Evolutionary conservation across 805 yeast species (phyloP).

Genomic region (Saturnispora serradocipensis): DNA sequence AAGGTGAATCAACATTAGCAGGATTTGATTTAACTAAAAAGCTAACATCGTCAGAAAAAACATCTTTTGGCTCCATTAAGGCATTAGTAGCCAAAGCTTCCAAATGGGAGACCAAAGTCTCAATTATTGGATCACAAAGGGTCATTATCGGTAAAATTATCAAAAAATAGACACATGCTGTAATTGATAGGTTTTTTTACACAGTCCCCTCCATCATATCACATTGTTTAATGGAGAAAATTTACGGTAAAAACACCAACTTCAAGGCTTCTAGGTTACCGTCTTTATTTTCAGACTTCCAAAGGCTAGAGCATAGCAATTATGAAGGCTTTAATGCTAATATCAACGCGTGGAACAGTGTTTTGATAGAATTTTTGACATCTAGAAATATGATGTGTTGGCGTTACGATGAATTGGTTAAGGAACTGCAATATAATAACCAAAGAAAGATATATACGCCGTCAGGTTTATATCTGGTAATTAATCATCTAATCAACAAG

Average conservation of each 20-base stretch:
- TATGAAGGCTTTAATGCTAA: conserved; percentile 44
- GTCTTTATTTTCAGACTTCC: conserved; percentile 42
- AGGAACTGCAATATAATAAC: conserved; percentile 10
- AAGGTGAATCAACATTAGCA: neutral
- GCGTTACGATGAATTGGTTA: conserved; percentile 14
- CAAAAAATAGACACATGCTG: neutral
- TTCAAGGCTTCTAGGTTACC: conserved; percentile 27
- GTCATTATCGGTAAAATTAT: neutral
- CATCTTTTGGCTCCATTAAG: conserved; percentile 9
- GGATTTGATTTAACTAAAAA: neutral
- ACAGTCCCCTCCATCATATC: neutral
- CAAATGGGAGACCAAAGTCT: conserved; percentile 14
- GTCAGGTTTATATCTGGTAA: conserved; percentile 19
- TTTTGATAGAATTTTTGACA: conserved; percentile 24
- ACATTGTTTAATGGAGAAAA: neutral
- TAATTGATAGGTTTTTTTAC: neutral
- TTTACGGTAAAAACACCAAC: conserved; percentile 3
- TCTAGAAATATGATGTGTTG: conserved; percentile 21
- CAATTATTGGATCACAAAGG: conserved; percentile 15
- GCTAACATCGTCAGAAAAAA: conserved; percentile 12
- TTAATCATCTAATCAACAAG: conserved; percentile 18
- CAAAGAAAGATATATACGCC: conserved; percentile 14
- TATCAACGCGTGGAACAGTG: conserved; percentile 35
- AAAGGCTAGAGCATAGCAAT: conserved; percentile 33
- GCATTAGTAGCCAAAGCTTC: conserved; percentile 8